Evolutionary conservation across 805 yeast genomes (phyloP).

Genomic region (Saturnispora sanitii): DNA sequence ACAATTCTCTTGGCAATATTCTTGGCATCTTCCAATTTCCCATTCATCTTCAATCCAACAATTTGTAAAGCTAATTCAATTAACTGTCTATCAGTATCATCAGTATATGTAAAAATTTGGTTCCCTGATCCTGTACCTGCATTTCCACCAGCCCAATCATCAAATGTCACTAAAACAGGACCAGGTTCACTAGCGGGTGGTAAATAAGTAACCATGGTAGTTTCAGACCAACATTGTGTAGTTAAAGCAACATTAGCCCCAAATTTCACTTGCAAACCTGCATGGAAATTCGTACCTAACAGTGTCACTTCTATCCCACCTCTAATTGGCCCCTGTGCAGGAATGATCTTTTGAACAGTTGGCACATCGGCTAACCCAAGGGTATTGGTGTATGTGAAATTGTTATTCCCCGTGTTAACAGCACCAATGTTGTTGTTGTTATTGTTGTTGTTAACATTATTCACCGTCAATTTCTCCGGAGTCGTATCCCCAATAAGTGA

Average conservation of each 20-base stretch:
- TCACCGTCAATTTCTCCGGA: constrained; percentile 21
- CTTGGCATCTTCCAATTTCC: constrained; percentile 87
- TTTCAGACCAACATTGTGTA: constrained; percentile 93
- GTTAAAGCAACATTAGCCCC: constrained; percentile 73
- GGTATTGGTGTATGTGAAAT: not conserved
- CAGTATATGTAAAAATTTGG: constrained; percentile 80
- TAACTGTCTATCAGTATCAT: constrained; percentile 90
- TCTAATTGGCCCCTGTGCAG: constrained; percentile 89
- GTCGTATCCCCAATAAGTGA: constrained; percentile 23
- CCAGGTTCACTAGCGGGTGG: constrained; percentile 91
- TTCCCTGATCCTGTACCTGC: constrained; percentile 10
- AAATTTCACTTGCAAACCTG: constrained; percentile 75
- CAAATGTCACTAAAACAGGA: constrained; percentile 82
- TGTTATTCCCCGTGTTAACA: no score
- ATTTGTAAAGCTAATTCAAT: constrained; percentile 93
- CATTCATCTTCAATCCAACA: constrained; percentile 95
- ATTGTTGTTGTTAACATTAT: not conserved
- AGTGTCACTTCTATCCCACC: constrained; percentile 96
- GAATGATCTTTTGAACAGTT: constrained; percentile 75
- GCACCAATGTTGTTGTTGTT: no score
- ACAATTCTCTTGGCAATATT: constrained; percentile 88
- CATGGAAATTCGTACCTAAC: constrained; percentile 77
- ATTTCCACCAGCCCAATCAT: constrained; percentile 23
- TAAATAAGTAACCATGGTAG: constrained; percentile 84
- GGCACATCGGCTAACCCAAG: constrained; percentile 30